Conservation (phyloP, 805 yeast species). For the Kregervanrija pseudodelftensis region DNA sequence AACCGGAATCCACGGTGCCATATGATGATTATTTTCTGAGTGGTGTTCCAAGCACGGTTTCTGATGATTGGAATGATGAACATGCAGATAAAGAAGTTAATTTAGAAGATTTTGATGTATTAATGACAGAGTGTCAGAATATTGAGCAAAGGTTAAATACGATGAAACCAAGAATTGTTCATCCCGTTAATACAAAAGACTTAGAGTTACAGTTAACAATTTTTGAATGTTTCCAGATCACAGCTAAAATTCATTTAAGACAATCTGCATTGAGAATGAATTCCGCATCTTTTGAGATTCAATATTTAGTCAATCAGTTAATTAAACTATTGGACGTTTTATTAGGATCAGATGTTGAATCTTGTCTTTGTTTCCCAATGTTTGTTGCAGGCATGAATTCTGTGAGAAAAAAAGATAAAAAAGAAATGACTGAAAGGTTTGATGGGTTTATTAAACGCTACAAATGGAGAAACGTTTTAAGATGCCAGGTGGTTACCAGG, state of each 20-base stretch:
- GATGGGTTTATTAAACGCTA: conserved; percentile 54
- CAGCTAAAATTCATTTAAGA: conserved; percentile 59
- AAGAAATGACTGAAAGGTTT: conserved; percentile 44
- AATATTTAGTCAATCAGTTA: conserved; percentile 47
- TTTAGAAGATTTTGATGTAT: conserved; percentile 29
- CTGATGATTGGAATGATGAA: conserved; percentile 11
- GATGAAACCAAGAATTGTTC: conserved; percentile 49
- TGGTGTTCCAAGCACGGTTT: conserved; percentile 4
- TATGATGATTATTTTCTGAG: conserved; percentile 5
- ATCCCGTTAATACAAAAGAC: conserved; percentile 34
- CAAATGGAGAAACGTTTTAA: conserved; percentile 53
- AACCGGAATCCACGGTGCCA: conserved; percentile 15
- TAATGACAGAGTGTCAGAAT: conserved; percentile 29
- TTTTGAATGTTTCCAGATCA: conserved; percentile 64
- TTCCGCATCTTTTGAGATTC: conserved; percentile 58
- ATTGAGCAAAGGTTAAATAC: conserved; percentile 43
- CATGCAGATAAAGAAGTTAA: conserved; percentile 18
- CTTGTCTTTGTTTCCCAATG: conserved; percentile 67
- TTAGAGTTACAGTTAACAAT: conserved; percentile 59
- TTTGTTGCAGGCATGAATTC: conserved; percentile 73
- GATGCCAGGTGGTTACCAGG: conserved; percentile 38
- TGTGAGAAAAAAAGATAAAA: conserved; percentile 43
- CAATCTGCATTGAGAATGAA: conserved; percentile 57
- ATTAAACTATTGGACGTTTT: conserved; percentile 52
- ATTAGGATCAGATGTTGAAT: conserved; percentile 60